A percentile compares a stretch with the other conserved stretches of the same genome.
Conservation (phyloP, 2,329 filamentous ascomycete species). For the Claviceps pazoutovae region DNA sequence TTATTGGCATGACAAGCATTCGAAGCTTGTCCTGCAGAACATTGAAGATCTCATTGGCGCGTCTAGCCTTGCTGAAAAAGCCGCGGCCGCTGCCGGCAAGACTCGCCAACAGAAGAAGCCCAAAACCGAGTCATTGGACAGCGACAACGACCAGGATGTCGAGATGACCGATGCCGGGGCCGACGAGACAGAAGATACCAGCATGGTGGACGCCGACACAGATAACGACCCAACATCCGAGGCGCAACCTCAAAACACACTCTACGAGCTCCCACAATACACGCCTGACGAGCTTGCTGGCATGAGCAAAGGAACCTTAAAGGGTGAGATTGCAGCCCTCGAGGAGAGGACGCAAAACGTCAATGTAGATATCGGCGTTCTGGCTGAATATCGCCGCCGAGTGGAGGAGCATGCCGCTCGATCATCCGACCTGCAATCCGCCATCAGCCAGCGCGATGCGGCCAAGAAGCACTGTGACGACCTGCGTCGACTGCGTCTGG, state of each 20-base stretch:
- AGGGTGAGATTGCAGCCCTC: conserved; percentile 46
- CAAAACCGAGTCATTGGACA: conserved; percentile 8
- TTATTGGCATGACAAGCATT: conserved; percentile 83
- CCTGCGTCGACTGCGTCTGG: conserved; percentile 73
- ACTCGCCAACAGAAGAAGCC: conserved; percentile 14
- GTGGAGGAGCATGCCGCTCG: conserved; percentile 71
- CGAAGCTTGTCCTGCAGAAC: conserved; percentile 72
- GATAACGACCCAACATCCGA: conserved; percentile 12
- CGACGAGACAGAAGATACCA: conserved; percentile 12
- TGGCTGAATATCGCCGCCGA: conserved; percentile 75
- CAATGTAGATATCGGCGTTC: conserved; percentile 76
- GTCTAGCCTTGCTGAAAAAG: conserved; percentile 12
- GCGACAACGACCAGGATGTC: conserved; percentile 18
- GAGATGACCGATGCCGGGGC: conserved; percentile 21
- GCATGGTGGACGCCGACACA: conserved; percentile 8
- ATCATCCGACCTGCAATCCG: conserved; percentile 69
- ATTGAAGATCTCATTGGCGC: conserved; percentile 50
- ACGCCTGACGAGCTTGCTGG: conserved; percentile 56
- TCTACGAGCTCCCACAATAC: conserved; percentile 59
- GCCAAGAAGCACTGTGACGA: conserved; percentile 91
- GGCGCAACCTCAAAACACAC: conserved; percentile 20
- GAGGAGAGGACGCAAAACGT: conserved; percentile 68
- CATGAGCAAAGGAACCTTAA: conserved; percentile 48
- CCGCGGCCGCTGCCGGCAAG: conserved; percentile 8
- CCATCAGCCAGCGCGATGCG: conserved; percentile 63